phyloP scores from a whole-genome alignment of 2,329 filamentous ascomycete genomes.

The Esteya vermicola region DNA sequence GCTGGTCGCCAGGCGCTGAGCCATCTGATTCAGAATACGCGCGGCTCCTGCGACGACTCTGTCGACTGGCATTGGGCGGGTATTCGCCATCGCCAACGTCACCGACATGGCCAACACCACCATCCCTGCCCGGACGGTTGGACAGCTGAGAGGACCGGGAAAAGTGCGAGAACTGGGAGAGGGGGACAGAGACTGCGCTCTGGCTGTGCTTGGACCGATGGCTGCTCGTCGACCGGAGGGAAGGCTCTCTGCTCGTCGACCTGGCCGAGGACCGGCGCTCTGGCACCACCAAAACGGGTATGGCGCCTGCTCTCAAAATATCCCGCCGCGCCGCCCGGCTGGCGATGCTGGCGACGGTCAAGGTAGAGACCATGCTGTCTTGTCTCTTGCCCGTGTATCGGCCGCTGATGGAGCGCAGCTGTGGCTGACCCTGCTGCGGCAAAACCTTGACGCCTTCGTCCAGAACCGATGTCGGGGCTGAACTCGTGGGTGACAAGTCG shows the following conservation, averaged over 20 bases:
- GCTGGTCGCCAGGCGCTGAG: conserved; percentile 28
- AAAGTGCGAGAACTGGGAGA: conserved; percentile 26
- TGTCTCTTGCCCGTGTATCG: conserved; percentile 18
- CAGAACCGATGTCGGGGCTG: conserved; percentile 25
- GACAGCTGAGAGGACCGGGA: conserved; percentile 27
- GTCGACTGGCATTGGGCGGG: neutral
- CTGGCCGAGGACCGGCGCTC: conserved; percentile 40
- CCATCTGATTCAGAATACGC: conserved; percentile 33
- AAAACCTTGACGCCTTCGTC: conserved; percentile 12
- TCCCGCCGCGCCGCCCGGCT: conserved; percentile 43
- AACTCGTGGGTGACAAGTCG: conserved; percentile 26
- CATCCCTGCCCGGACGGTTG: too few species aligned
- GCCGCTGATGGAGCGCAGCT: conserved; percentile 15
- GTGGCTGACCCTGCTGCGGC: conserved; percentile 3
- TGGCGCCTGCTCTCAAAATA: conserved; percentile 42
- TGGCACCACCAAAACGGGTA: conserved; percentile 49
- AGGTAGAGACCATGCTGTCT: conserved; percentile 34
- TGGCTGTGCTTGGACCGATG: conserved; percentile 37
- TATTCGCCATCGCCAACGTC: too few species aligned
- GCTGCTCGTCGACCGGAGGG: conserved; percentile 47
- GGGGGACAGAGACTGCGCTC: conserved; percentile 34
- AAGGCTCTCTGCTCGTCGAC: conserved; percentile 33
- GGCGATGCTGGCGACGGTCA: conserved; percentile 32
- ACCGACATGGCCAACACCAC: too few species aligned
- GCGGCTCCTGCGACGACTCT: conserved; percentile 16